Evolutionary conservation across 371 early-diverging fungal genomes (phyloP), one percentile per base, ranked within the genome.

Genomic region (Mucor piriformis): DNA sequence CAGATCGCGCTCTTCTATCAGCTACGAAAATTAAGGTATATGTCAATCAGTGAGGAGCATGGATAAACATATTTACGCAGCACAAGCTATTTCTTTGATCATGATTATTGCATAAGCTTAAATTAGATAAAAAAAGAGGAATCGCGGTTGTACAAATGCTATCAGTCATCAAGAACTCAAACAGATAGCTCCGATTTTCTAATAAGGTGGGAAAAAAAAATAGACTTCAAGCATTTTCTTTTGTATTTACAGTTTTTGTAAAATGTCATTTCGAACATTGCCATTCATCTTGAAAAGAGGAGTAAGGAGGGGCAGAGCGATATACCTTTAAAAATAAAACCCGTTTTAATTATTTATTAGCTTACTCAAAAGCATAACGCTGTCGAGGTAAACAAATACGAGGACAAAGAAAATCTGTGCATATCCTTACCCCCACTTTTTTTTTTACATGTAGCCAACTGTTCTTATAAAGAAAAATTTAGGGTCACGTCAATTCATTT

Each of bases 401-500:
- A 42, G 18, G 18, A 10, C n/a, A 42, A 20, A 42, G 18, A 20
- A 18, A 25, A 46, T 6, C 11, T 38, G 42, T 24, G 29, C 38
- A 38, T n/a, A 54, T 12, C 25, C 6, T 13, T 50, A 37, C 8
- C 18, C 42, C 3, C n/a, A n/a, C n/a, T n/a, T n/a, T n/a, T 18
- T 46, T 46, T 11, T 24, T 46, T 7, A 24, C 11, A 25, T 57
- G 25, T 54, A 54, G 65, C 46, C 60, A 33, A 23, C 54, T 50
- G 50, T 65, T 21, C 50, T 47, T 10, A 32, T 65, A 27, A 42
- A 51, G 25, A 55, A 55, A 7, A 27, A 59, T 40, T 37, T 40
- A 3, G 38, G 38, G 1, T 27, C 42, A n/a, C 68, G 69, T n/a
- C 73, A 88, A 13, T 79, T 95, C 48, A 78, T 92, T 37, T 79